Evolutionary conservation across 2,329 filamentous ascomycete genomes (phyloP).

Genomic region (Aureobasidium sp.): DNA sequence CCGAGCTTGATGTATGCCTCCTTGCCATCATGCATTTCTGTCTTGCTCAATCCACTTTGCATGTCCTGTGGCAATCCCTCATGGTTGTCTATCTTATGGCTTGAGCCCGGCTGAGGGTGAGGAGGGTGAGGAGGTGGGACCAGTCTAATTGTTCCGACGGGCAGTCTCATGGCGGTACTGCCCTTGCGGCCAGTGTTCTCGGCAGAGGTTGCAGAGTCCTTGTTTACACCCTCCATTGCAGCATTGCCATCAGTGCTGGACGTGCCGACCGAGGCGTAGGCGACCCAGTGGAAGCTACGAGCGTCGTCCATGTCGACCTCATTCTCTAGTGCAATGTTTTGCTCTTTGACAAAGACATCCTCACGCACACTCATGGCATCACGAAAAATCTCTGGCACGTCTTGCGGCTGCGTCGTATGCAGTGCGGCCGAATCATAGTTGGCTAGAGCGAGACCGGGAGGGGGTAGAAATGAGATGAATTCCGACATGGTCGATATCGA

Average conservation of each 20-base stretch:
- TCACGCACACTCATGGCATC: slow-evolving; percentile 54
- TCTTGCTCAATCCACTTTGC: slow-evolving; percentile 25
- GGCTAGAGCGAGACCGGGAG: slow-evolving; percentile 30
- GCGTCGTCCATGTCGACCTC: slow-evolving; percentile 78
- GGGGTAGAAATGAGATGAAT: slow-evolving; percentile 34
- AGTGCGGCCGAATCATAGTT: slow-evolving; percentile 29
- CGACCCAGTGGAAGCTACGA: slow-evolving; percentile 77
- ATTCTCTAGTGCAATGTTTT: slow-evolving; percentile 51
- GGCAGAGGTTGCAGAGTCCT: slow-evolving; percentile 34
- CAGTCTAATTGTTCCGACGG: slow-evolving; percentile 71
- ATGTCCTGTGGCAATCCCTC: slow-evolving; percentile 17
- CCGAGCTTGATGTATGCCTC: slow-evolving; percentile 82
- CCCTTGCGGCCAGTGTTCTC: slow-evolving; percentile 30
- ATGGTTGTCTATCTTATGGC: slow-evolving; percentile 21
- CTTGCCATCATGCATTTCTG: slow-evolving; percentile 50
- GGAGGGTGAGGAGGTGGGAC: slow-evolving; percentile 72
- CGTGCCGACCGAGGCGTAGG: slow-evolving; percentile 61
- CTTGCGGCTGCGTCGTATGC: slow-evolving; percentile 26
- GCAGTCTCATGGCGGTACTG: slow-evolving; percentile 38
- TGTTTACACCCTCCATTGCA: slow-evolving; percentile 27
- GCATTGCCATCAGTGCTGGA: slow-evolving; percentile 30
- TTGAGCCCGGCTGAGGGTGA: slow-evolving; percentile 48
- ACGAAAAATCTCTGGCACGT: slow-evolving; percentile 39
- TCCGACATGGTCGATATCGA: slow-evolving; percentile 24
- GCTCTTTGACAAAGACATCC: slow-evolving; percentile 52